phyloP scores from a whole-genome alignment of 2,329 filamentous ascomycete species.

The Macrophomina pseudophaseolina region DNA sequence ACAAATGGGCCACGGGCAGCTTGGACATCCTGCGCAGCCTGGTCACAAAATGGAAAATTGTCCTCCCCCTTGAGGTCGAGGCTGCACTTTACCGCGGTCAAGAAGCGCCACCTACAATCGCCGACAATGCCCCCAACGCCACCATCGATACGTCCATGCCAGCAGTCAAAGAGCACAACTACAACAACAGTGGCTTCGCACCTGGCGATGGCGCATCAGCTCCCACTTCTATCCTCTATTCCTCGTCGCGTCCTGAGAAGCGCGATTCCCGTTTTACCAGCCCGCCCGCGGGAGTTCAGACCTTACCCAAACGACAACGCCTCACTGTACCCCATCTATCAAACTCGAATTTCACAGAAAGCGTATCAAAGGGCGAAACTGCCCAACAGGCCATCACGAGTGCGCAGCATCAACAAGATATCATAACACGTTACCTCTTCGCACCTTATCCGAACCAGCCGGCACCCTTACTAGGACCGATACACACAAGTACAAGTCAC shows the following conservation, averaged over 20 bases:
- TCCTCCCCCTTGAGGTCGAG: constrained; percentile 33
- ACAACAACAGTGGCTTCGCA: background rate
- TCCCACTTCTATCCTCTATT: background rate
- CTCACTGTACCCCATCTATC: constrained; percentile 30
- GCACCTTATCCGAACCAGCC: constrained; percentile 33
- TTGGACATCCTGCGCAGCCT: constrained; percentile 31
- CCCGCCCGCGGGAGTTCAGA: constrained; percentile 9
- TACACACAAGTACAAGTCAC: constrained; percentile 30
- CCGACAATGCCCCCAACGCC: background rate
- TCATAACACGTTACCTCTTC: constrained; percentile 31
- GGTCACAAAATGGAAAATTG: constrained; percentile 33
- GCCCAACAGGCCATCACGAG: background rate
- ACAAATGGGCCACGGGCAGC: constrained; percentile 29
- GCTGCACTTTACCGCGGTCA: constrained; percentile 30
- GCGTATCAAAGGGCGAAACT: background rate
- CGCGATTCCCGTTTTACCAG: constrained; percentile 6
- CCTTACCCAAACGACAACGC: constrained; percentile 31
- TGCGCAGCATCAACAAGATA: constrained; percentile 1
- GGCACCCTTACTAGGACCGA: constrained; percentile 31
- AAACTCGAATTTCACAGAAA: background rate
- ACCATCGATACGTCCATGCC: background rate
- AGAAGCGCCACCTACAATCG: background rate
- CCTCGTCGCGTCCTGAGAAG: constrained; percentile 4
- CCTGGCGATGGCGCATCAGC: background rate
- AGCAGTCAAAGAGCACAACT: constrained; percentile 20